Evolutionary conservation across 257 asterid genomes (phyloP).

Genomic region (Capsicum pubescens): DNA sequence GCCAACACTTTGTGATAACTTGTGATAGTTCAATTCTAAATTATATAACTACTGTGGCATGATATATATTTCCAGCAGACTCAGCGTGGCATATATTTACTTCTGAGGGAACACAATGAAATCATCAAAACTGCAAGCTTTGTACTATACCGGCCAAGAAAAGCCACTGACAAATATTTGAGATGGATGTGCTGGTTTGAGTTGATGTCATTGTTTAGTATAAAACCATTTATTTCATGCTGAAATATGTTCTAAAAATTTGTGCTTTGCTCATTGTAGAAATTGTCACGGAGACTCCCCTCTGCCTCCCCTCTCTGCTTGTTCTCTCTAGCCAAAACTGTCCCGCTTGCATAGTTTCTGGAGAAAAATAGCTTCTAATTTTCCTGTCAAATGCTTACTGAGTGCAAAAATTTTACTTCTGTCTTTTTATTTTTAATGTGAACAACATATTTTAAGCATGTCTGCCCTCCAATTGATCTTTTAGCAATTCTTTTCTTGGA

Average conservation of each 20-base stretch:
- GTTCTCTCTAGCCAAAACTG: no score
- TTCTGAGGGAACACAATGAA: background rate
- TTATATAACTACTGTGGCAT: background rate
- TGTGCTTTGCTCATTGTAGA: slow-evolving; percentile 6
- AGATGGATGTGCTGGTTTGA: background rate
- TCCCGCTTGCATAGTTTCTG: slow-evolving; percentile 1
- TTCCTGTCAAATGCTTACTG: background rate
- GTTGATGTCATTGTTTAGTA: background rate
- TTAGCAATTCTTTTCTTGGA: background rate
- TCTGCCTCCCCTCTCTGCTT: no score
- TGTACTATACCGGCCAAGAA: background rate
- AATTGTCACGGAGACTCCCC: background rate
- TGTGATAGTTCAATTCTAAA: background rate
- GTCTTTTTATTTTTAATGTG: background rate
- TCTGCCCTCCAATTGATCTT: background rate
- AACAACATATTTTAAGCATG: background rate
- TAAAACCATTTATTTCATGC: background rate
- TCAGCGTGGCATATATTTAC: background rate
- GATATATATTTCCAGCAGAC: background rate
- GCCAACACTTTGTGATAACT: background rate
- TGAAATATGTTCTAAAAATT: background rate
- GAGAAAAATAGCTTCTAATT: background rate
- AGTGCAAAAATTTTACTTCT: background rate
- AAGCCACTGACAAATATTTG: background rate
- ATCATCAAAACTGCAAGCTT: background rate